Evolutionary conservation across 345 rosid species (phyloP), one percentile per base, ranked within the genome.

Genomic region (Clausena lansium): DNA sequence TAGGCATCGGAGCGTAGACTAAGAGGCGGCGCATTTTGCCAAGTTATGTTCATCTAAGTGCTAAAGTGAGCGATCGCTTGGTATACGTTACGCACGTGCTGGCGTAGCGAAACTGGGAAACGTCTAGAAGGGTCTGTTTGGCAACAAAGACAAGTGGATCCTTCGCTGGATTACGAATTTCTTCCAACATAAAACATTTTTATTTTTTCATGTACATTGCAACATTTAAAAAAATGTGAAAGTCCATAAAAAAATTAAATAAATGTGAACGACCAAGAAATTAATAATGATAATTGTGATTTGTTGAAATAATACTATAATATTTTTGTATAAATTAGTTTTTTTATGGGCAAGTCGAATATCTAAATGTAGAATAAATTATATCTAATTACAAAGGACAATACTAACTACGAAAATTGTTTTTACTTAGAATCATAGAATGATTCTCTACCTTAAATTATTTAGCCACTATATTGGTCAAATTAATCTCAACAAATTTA

Each of bases 1-100:
- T 54, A 64, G 80, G 64, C 25, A 36, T 2, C 30, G 79, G 27
- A 28, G 82, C 77, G 63, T 54, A 77, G 38, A 84, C 78, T 68
- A 81, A 60, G 81, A 62, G 76, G 36, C 67, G 22, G 81, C 38
- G 55, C 50, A 70, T 64, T 76, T 78, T 81, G 47, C 3, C 25
- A 57, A 65, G 64, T 33, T 61, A 2, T n/a, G 10, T 2, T 6
- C 2, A 2, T 1, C 32, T 3, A 4, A 11, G 32, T 50, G 78
- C 78, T 52, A 65, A n/a, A 22, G 38, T 50, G 52, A n/a, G 63
- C 71, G 62, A 6, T 45, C 5, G 10, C 20, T 41, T 25, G 5
- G 67, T 47, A 4, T 3, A 24, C 14, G 32, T 22, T 13, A 75
- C 77, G 70, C 22, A 75, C 2, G 60, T 47, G 77, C 77, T 62